Evolutionary conservation across 495 filamentous ascomycete species (phyloP), one percentile per base, ranked within the genome.

Genomic region (Aspergillus cristatus): DNA sequence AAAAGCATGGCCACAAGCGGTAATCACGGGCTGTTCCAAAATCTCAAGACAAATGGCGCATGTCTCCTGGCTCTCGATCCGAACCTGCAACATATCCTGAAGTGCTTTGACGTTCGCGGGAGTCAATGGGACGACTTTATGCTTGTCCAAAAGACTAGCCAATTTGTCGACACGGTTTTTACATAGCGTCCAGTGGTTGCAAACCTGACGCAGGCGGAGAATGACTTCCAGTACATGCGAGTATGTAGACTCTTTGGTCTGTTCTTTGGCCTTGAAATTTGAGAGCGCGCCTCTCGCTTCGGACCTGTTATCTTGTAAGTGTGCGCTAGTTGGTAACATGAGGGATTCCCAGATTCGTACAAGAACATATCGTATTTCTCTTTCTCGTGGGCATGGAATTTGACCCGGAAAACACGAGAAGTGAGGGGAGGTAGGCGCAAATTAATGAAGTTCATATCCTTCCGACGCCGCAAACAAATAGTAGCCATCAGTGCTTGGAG

Each of bases 401-500:
- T 71, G 45, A 96, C 76, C 6, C 74, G 73, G 50, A 90, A 78
- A n/a, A 91, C 67, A 38, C 83, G 88, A 50, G 89, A 87, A 0
- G 78, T 81, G 41, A 91, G 74, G 7, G 78, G 62, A 1, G 89
- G 88, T 1, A 95, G 71, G 34, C 79, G 79, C 10, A 95, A 62
- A 45, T 96, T 85, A 31, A 96, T 70, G 43, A 94, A 94, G 7
- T 71, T 71, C 88, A 95, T 94, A 37, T 88, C 80, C 58, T 96
- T 96, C 46, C 79, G 78, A 17, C 89, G 76, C 26, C 89, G 74
- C 15, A 96, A 68, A 48, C 85, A 94, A 18, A 94, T 72, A n/a
- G 82, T 83, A 6, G 65, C 67, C 76, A 93, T 91, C 31, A 95
- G 65, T 2, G 77, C 71, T 49, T 89, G 84, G 11, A 94, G 68